Evolutionary conservation across 73 alveolate species (phyloP), one percentile per base, ranked within the genome.

Genomic region (Breviolum minutum): DNA sequence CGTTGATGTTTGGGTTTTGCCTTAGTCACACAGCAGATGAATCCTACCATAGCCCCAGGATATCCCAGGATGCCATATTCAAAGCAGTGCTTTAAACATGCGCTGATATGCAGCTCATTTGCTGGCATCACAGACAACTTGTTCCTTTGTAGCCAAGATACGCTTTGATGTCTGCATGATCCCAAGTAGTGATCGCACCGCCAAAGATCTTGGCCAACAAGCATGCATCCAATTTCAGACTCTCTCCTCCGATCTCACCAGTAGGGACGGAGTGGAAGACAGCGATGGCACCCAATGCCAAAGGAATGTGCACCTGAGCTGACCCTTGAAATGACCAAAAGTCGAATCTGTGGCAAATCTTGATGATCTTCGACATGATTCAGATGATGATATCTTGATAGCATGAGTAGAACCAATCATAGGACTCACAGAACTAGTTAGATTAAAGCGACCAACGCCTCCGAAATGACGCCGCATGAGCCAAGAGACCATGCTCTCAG

Each of bases 211-310:
- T 73, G 40, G 97, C 97, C 87, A 89, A 54, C 96, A 89, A 40
- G 61, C 96, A 89, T 84, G 81, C 96, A 32, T 70, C 86, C 73
- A 89, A 74, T 71, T 89, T 70, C 86, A 66, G 84, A 17, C 73
- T 54, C 87, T 85, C 95, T 63, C 79, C 63, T 83, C 98, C 98
- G 19, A 92, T 24, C 64, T 92, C 98, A 26, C 79, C 66, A n/a
- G 98, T 26, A 12, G 98, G 98, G 9, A 93, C 92, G 70, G 89
- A 66, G 98, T 93, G 98, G 92, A 93, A 93, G 61, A 93, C 69
- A 29, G 91, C 98, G 30, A 93, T 74, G 81, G 98, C 98, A 32
- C 98, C 89, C 11, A 93, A 69, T 48, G 98, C 98, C 74, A 93
- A 77, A 24, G 98, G 98, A 26, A 93, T 60, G 81, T 93, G 98